Evolutionary conservation across 225 moss, liverwort and hornwort species (phyloP).

Genomic region (Bryoerythrophyllum caledonicum): DNA sequence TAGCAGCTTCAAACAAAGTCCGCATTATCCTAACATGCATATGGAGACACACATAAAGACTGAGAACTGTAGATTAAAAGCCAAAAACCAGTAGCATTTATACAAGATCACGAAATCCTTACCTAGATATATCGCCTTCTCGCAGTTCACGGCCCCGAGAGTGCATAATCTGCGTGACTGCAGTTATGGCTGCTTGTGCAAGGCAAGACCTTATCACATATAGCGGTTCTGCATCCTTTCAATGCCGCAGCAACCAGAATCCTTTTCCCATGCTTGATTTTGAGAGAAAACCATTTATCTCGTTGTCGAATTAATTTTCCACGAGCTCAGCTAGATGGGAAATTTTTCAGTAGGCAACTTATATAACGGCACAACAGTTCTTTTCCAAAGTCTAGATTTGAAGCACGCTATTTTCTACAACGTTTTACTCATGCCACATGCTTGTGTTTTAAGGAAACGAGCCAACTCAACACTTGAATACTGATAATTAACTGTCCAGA

Average conservation of each 20-base stretch:
- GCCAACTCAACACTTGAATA: not conserved
- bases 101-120: slow-evolving; percentile 14
- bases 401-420: not conserved
- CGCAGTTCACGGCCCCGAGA: slow-evolving; percentile 74
- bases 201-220: slow-evolving; percentile 68
- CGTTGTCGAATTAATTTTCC: not conserved
- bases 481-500: not conserved
- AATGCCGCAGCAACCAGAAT: slow-evolving; percentile 72
- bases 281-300: not conserved
- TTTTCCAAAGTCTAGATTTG: not conserved
- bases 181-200: slow-evolving; percentile 64
- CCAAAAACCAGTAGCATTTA: slow-evolving; percentile 16
- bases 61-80: slow-evolving; percentile 11
- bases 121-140: slow-evolving; percentile 76
- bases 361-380: not conserved
- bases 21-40: slow-evolving; percentile 61
- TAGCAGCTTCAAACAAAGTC: slow-evolving; percentile 77
- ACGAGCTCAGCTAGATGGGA: not conserved
- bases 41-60: slow-evolving; percentile 18
- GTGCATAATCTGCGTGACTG: slow-evolving; percentile 64
- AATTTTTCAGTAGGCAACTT: not conserved
- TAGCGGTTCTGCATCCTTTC: slow-evolving; percentile 70
- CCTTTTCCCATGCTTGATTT: slow-evolving; percentile 17
- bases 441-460: not conserved
- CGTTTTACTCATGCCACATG: not conserved